Conservation (phyloP, 306 rosid species). For the Fragaria iinumae region DNA sequence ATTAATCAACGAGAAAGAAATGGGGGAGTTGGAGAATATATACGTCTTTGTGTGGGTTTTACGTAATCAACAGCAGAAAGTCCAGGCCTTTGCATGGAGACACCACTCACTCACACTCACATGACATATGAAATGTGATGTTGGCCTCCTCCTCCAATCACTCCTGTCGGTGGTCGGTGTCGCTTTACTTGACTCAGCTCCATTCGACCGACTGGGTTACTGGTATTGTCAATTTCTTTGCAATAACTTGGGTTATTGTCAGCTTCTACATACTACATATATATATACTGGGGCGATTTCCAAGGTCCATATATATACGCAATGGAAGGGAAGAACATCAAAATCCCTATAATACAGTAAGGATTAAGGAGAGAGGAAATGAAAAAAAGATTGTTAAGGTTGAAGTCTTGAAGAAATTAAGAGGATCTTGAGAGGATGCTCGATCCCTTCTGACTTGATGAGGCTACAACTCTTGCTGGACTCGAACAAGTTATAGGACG, state of each 20-base stretch:
- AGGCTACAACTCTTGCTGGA: no score
- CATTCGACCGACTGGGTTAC: neutral
- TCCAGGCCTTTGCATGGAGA: neutral
- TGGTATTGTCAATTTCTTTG: neutral
- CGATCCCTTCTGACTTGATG: no score
- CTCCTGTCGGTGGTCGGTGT: slow-evolving; percentile 13
- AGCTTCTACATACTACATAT: no score
- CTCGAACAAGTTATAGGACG: no score
- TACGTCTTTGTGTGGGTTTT: neutral
- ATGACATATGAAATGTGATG: neutral
- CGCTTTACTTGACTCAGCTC: slow-evolving; percentile 3
- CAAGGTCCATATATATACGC: neutral
- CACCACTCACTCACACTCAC: neutral
- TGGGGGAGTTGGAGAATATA: neutral
- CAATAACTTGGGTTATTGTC: neutral
- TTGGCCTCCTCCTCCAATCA: neutral
- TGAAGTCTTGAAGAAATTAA: neutral
- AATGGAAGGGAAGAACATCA: no score
- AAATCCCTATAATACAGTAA: neutral
- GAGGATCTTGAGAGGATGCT: neutral
- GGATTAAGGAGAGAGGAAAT: neutral
- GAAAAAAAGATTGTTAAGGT: neutral
- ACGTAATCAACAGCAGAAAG: slow-evolving; percentile 1
- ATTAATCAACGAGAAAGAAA: neutral
- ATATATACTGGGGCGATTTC: no score